Percentiles rank a stretch among this genome's conserved stretches.
Conservation (phyloP, 257 asterid genomes). For the Forsythia viridissima region DNA sequence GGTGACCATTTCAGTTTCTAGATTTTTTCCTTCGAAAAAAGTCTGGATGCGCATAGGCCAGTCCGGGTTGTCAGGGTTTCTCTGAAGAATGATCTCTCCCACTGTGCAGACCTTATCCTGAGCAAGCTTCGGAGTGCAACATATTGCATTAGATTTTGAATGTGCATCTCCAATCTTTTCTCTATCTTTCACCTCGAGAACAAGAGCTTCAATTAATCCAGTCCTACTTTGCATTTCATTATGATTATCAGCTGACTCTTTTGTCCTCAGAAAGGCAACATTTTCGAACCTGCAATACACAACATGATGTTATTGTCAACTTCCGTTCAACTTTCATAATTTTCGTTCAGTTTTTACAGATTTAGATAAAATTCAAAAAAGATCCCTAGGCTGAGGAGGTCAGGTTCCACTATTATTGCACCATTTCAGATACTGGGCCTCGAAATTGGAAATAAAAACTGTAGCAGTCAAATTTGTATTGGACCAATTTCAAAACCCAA, state of each 20-base stretch:
- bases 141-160: conserved; percentile 70
- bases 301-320: neutral
- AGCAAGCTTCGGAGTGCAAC: conserved; percentile 85
- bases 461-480: neutral
- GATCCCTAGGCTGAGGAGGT: neutral
- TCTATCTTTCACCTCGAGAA: conserved; percentile 91
- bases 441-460: neutral
- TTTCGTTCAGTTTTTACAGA: neutral
- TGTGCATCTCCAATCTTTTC: conserved; percentile 74
- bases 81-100: conserved; percentile 22
- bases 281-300: conserved; percentile 71
- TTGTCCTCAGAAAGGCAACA: conserved; percentile 67
- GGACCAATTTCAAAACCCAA: neutral
- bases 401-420: neutral
- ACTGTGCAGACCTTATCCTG: conserved; percentile 51
- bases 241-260: conserved; percentile 72
- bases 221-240: conserved; percentile 84
- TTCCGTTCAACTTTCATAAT: neutral
- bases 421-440: neutral
- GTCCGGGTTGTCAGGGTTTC: conserved; percentile 67
- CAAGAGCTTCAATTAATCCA: conserved; percentile 84
- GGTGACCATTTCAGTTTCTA: conserved; percentile 70
- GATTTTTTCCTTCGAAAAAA: conserved; percentile 58
- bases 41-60: conserved; percentile 84
- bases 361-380: too few relatives aligned